Base-by-base conservation (phyloP, 1,139 yeast genomes). In the Suhomyces bokatorum region DNA sequence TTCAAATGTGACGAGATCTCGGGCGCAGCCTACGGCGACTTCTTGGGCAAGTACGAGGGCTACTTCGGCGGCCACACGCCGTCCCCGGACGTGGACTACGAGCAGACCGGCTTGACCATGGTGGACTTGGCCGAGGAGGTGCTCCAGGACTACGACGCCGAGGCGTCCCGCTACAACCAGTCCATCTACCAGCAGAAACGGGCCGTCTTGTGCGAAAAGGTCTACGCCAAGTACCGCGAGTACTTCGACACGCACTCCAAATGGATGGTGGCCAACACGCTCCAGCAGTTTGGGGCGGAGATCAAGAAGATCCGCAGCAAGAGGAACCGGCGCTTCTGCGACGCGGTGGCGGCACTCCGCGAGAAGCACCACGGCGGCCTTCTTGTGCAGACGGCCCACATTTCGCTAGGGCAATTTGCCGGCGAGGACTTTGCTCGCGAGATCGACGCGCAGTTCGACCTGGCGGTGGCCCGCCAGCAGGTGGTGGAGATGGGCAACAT, bases 1-100 rank as follows among this genome's bases (percentile, higher is more conserved):
- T 93, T 89, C 68, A 83, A 96, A 59, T 93, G 99, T 64, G 96
- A 91, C 57, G 99, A 93, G 63, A 87, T 95, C 42, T 77, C 83
- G 24, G 66, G 70, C 26, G 68, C 66, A 33, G 75, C 83, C 1
- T 80, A 67, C 58, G 73, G 69, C 6, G 71, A 67, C 13, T 85
- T 85, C 58, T 64, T 68, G 22, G 50, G 46, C 1, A 67, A 65
- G 24, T 72, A 72, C 40, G 53, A 55, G 2, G 63, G 55, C n/a
- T 49, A 57, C 22, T 49, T 59, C 30, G 49, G 46, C 17, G 26
- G 39, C 2, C 33, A 43, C 9, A 51, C 42, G 4, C 49, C 47
- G 3, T 54, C 57, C 42, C 44, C 50, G 4, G 54, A 60, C 9
- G 53, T 59, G 4, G 69, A 71, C 32, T 71, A 68, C 48, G 60